Base-by-base conservation (phyloP, 495 filamentous ascomycete species). In the Mytilinidion resinicola region DNA sequence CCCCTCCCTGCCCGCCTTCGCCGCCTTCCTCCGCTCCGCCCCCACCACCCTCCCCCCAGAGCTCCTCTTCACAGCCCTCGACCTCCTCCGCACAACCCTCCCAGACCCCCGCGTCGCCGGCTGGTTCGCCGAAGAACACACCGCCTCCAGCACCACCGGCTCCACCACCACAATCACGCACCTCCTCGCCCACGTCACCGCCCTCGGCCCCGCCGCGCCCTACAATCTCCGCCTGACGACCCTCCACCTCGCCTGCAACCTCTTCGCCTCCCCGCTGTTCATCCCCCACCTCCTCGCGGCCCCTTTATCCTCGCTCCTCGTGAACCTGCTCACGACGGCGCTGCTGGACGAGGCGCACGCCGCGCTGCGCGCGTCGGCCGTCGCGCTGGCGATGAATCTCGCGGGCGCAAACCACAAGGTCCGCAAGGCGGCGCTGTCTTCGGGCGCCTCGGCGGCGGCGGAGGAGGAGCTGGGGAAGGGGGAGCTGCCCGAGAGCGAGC, bases 151-250 rank as follows among this genome's bases (percentile, higher is more conserved):
- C 3, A 46, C 10, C 4, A 61, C 52, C 11, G 49, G 53, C 4
- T 66, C 51, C 1, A 87, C 59, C 65, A 35, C 69, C 42, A 89
- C 87, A 12, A 74, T 96, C 19, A 65, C 80, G 52, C 73, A 82
- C 9, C 65, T 96, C 6, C 73, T 97, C 34, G 66, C 78, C 9
- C 78, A 83, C 53, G 75, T 85, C 36, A 82, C 78, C 49, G 61
- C 71, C 3, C 64, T 77, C 5, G 50, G 68, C 8, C 67, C 72
- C 1, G 82, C 77, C 55, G 55, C 62, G 12, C 90, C 92, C 1
- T 96, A 97, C 67, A 81, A 85, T 17, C 80, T 96, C 9, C 83
- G 87, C 15, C 83, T 98, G 19, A 88, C 93, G 17, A 87, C 89
- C 0, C 74, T 86, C 9, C 84, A 87, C 57, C 70, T 84, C 36